Conservation (phyloP, 345 rosid genomes). For the Lepidium didymum region DNA sequence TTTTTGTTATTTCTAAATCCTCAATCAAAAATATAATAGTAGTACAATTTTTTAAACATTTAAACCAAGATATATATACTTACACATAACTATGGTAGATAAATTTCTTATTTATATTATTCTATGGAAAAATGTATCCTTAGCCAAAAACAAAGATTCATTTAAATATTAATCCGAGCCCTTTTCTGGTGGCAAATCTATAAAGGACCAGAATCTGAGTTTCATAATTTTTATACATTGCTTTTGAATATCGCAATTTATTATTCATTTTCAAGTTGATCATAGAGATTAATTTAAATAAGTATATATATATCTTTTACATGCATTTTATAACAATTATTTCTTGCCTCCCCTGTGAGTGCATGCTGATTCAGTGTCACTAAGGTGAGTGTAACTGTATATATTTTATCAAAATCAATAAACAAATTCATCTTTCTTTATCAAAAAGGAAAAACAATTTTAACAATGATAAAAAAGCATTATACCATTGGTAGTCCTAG, state of each 20-base stretch:
- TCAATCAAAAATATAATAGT: no score
- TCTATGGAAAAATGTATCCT: neutral
- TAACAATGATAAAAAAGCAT: no score
- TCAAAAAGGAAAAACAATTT: no score
- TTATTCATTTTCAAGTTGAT: conserved; percentile 9
- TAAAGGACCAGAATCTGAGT: conserved; percentile 22
- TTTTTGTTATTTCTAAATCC: no score
- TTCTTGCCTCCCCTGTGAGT: conserved; percentile 8
- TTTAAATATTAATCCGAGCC: neutral
- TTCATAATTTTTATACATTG: neutral
- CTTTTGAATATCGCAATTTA: neutral
- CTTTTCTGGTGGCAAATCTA: conserved; percentile 23
- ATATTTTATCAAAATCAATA: no score
- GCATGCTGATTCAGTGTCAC: conserved; percentile 23
- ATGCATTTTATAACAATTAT: conserved; percentile 7
- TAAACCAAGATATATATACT: no score
- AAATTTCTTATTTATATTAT: neutral
- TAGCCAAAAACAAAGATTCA: neutral
- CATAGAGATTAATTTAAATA: neutral
- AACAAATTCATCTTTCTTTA: no score
- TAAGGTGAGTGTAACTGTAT: neutral
- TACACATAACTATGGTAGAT: neutral
- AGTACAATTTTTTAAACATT: no score
- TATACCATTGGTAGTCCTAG: no score
- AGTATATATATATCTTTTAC: neutral